Percentiles rank a stretch among this genome's conserved stretches.
Conservation (phyloP, 1,284 basidiomycete species). For the Schizopora paradoxa region DNA sequence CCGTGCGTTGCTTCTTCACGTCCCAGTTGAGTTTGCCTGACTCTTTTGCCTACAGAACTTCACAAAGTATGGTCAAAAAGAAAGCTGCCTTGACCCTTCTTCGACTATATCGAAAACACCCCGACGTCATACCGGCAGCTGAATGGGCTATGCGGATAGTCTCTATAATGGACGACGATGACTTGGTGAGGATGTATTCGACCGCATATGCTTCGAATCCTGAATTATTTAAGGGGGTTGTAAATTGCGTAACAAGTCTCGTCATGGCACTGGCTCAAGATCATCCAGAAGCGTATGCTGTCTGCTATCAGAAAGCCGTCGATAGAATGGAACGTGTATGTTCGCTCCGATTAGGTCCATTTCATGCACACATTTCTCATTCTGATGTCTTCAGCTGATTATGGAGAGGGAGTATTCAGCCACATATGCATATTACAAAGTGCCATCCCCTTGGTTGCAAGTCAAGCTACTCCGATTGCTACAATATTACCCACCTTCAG, state of each 20-base stretch:
- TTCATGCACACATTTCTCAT: background rate
- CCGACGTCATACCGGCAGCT: constrained; percentile 84
- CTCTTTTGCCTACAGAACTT: constrained; percentile 58
- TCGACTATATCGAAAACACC: constrained; percentile 92
- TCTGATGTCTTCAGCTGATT: constrained; percentile 56
- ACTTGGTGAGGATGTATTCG: constrained; percentile 61
- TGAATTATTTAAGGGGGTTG: constrained; percentile 67
- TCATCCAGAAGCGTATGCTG: constrained; percentile 81
- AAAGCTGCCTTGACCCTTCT: constrained; percentile 95
- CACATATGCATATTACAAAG: constrained; percentile 95
- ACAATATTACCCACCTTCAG: constrained; percentile 94
- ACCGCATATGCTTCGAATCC: background rate
- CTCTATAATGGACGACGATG: constrained; percentile 89
- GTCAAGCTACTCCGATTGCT: constrained; percentile 91
- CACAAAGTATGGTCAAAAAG: constrained; percentile 94
- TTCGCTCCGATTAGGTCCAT: constrained; percentile 12
- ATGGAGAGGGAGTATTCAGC: constrained; percentile 86
- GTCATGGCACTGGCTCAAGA: constrained; percentile 96
- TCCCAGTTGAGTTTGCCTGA: constrained; percentile 15
- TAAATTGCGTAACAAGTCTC: constrained; percentile 88
- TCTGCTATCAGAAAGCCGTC: constrained; percentile 93
- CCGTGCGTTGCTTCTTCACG: constrained; percentile 54
- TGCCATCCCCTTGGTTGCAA: constrained; percentile 97
- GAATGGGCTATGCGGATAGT: constrained; percentile 97
- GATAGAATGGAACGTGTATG: constrained; percentile 81